Base-by-base conservation (phyloP, 2,329 filamentous ascomycete genomes). In the Alternaria dauci region DNA sequence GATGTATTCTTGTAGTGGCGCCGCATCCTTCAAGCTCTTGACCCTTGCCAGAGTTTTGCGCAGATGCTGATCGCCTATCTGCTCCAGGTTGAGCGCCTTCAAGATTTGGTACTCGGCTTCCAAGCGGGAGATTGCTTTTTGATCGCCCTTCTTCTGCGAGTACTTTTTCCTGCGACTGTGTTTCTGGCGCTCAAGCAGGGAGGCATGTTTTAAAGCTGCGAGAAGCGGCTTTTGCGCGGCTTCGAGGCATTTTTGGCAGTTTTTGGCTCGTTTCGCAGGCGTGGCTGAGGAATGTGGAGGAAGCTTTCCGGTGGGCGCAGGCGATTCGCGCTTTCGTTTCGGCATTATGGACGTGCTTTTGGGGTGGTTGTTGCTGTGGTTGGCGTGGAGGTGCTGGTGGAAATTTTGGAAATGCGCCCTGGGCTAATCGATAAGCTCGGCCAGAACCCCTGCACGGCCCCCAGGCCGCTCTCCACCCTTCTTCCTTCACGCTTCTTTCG, bases 111-210 rank as follows among this genome's bases (percentile, higher is more conserved):
- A 83, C 71, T 89, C 91, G 34, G 85, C 84, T 63, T 91, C 86
- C 32, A 94, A 79, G 20, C 90, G 82, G 59, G 81, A 79, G 23
- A 86, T 80, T 71, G 88, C 78, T 25, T 76, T 75, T 20, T 75
- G 76, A 32, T 86, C 81, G 11, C 79, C 79, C 38, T 83, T 80
- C 8, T 75, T 65, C 41, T 77, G 79, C 0, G 86, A 86, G 2
- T 80, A 81, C 72, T 89, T 89, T 67, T 84, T 82, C 58, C 89
- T 85, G 61, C 91, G 81, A 23, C 86, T 84, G 58, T 89, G 84
- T 66, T 93, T 91, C 79, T 94, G 92, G 46, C 91, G 85, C 81
- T 94, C 91, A 72, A 92, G 90, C 47, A 89, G 89, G 74, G 91
- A 92, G 58, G 89, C 89, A 11, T 84, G 82, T 77, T 93, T 93